These are phyloP conservation scores for Xylariaceae sp. DNA, from an alignment of 2,329 filamentous ascomycete genomes.

Conservation along the genomic window DNA sequence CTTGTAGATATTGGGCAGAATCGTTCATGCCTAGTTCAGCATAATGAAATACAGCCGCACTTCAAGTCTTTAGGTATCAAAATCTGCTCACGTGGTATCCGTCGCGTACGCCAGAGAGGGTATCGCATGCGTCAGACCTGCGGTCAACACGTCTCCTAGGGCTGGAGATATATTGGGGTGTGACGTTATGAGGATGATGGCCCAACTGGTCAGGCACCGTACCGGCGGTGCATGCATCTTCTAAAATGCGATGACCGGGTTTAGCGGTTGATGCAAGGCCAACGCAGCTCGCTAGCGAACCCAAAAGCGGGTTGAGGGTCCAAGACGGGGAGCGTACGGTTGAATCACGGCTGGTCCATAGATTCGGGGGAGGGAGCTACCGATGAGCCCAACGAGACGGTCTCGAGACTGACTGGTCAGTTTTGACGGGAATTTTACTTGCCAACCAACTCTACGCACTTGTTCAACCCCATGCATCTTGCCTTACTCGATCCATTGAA, in stretches of 20 bases:
- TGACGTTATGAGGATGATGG: slow-evolving; percentile 19
- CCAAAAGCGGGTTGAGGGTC: slow-evolving; percentile 15
- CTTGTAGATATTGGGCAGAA: too few relatives aligned
- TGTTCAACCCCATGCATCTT: slow-evolving; percentile 26
- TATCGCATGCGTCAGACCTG: slow-evolving; percentile 2
- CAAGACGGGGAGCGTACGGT: slow-evolving; percentile 11
- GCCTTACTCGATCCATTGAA: slow-evolving; percentile 32
- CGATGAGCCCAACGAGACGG: slow-evolving; percentile 29
- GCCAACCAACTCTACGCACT: slow-evolving; percentile 13
- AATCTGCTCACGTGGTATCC: slow-evolving; percentile 9
- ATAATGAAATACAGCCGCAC: too few relatives aligned
- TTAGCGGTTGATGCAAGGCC: slow-evolving; percentile 32
- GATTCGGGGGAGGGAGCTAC: slow-evolving; percentile 22
- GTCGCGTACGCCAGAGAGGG: slow-evolving; percentile 4
- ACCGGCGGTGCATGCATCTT: slow-evolving; percentile 20
- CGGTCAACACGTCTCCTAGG: slow-evolving; percentile 19
- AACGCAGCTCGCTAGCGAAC: slow-evolving; percentile 26
- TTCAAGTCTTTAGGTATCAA: too few relatives aligned
- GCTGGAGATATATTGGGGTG: slow-evolving; percentile 16
- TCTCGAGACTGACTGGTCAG: slow-evolving; percentile 26
- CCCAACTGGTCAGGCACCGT: slow-evolving; percentile 19
- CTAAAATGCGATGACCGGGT: slow-evolving; percentile 23
- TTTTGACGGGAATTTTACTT: slow-evolving; percentile 12
- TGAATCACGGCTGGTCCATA: slow-evolving; percentile 19
- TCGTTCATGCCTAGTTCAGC: too few relatives aligned